Percentiles rank a stretch among this genome's conserved stretches.
Evolutionary conservation across 257 asterid species (phyloP).

Genomic region (Solanum appendiculatum): DNA sequence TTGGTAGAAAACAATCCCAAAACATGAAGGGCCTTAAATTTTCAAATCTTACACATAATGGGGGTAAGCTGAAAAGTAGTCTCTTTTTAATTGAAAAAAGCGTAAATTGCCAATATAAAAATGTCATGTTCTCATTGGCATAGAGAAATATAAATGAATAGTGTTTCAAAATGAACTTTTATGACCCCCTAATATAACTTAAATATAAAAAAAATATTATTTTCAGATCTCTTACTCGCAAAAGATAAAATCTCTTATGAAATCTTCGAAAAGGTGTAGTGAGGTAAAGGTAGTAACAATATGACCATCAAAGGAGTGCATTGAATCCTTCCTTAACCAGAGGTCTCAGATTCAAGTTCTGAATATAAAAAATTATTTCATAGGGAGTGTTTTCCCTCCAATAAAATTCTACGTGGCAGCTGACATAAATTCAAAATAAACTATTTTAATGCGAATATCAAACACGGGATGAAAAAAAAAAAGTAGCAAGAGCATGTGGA

Average conservation of each 20-base stretch:
- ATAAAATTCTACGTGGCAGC: too few relatives aligned
- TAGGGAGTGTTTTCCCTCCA: accelerated
- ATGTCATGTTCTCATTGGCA: neutral
- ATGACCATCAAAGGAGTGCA: neutral
- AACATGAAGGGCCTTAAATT: neutral
- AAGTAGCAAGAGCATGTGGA: slow-evolving; percentile 19
- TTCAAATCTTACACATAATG: neutral
- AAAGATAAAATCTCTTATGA: neutral
- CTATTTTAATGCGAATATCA: too few relatives aligned
- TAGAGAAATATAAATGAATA: neutral
- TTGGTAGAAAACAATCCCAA: neutral
- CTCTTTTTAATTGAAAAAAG: neutral
- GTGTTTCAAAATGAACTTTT: too few relatives aligned
- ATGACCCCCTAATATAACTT: neutral
- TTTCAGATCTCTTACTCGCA: neutral
- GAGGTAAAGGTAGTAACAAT: neutral
- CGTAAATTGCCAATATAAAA: neutral
- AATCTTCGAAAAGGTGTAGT: neutral
- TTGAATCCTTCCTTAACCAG: neutral
- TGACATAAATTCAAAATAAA: too few relatives aligned
- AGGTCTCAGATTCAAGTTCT: accelerated
- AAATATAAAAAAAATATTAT: neutral
- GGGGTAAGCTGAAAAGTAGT: neutral
- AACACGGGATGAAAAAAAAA: too few relatives aligned
- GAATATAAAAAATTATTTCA: too few relatives aligned